Base-by-base conservation (phyloP, 768 basidiomycete species). In the Dioszegia crocea region DNA sequence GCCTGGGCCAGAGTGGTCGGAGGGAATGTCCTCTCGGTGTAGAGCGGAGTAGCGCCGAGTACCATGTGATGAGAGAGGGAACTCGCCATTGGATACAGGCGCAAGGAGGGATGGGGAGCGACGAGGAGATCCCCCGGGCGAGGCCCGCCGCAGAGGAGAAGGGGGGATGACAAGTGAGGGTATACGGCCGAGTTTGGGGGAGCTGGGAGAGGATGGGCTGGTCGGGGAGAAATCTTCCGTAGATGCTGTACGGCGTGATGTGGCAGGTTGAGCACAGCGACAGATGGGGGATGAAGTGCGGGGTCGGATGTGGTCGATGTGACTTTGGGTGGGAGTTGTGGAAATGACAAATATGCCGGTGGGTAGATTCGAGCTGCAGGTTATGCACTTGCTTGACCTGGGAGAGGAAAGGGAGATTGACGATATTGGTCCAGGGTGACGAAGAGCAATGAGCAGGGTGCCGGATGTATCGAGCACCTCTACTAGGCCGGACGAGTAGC, bases 311-410 rank as follows among this genome's bases (percentile, higher is more conserved):
- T 86, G 86, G 76, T 86, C 85, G 67, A 91, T 80, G 24, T 81
- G 80, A 38, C 91, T 81, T 29, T 81, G 74, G 36, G 84, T 81
- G 11, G 84, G 82, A n/a, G 85, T 82, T 0, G 88, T 87, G 60
- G 88, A 82, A 6, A 85, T 80, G 21, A 88, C 75, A 41, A 83
- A 77, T 67, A 92, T 81, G 57, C 84, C 85, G 65, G 88, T 86
- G 29, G 81, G 74, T 0, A 84, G 83, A 12, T 82, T 79, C 59
- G 88, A 84, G 21, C 85, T 84, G 70, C 92, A 96, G 45, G 82
- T 82, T 46, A 79, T 80, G 72, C 92, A 96, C 3, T 78, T 82
- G 60, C 82, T 82, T 59, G 78, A 78, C 9, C 77, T 76, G 10
- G 85, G 79, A 14, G 84, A 80, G 4, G 82, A 81, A 48, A 92